These are phyloP conservation scores for Chrysosporium keratinophilum DNA, from an alignment of 2,329 filamentous ascomycete species.

Conservation along the genomic window DNA sequence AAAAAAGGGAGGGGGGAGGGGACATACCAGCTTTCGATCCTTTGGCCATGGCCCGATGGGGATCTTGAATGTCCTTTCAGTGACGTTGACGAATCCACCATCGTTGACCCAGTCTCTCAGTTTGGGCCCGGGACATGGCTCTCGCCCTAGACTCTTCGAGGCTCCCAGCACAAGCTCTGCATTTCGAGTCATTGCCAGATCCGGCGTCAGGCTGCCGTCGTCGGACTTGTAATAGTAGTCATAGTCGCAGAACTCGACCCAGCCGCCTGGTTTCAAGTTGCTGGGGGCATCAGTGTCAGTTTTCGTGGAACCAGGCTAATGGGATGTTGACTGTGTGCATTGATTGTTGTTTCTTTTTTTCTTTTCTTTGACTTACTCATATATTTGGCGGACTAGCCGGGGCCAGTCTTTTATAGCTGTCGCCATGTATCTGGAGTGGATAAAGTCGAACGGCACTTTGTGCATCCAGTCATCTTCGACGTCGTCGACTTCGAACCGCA, in stretches of 20 bases:
- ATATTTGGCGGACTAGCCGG: not conserved
- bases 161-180: constrained; percentile 18
- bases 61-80: constrained; percentile 28
- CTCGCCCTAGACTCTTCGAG: constrained; percentile 31
- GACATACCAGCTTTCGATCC: constrained; percentile 34
- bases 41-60: constrained; percentile 39
- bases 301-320: no score
- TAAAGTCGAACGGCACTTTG: constrained; percentile 45
- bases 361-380: no score
- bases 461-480: constrained; percentile 51
- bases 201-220: constrained; percentile 28
- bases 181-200: constrained; percentile 19
- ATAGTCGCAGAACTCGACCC: constrained; percentile 39
- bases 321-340: no score
- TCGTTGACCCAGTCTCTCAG: constrained; percentile 33
- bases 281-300: constrained; percentile 19
- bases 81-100: constrained; percentile 37
- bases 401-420: constrained; percentile 45
- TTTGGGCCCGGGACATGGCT: constrained; percentile 27
- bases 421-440: constrained; percentile 45
- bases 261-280: constrained; percentile 39
- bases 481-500: constrained; percentile 53
- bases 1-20: not conserved
- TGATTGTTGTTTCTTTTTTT: no score
- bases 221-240: constrained; percentile 33